Base-by-base conservation (phyloP, 441 rosid species). In the Kokia cookei region DNA sequence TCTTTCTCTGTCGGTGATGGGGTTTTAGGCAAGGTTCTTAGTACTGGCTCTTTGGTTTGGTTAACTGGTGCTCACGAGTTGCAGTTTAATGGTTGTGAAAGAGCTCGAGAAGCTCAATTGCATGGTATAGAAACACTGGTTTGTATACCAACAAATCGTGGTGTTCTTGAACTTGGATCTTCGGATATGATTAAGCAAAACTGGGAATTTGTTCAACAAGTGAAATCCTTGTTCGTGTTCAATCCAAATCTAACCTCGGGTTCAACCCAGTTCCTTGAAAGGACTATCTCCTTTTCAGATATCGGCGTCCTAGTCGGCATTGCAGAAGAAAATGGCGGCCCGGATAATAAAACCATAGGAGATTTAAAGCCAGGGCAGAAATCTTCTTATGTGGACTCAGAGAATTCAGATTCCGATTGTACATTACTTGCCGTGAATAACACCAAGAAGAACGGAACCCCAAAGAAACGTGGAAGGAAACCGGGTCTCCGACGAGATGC, bases 151-250 rank as follows among this genome's bases (percentile, higher is more conserved):
- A 81, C 85, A 11, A 74, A 75, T 5, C 47, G 75, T 37, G 92
- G 97, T 7, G 91, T 90, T 65, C 83, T 92, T 60, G 97, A 92
- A 74, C 77, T 92, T 65, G 96, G 91, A 14, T 90, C 97, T 2
- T 62, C 81, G 4, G 84, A 80, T 59, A 51, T 81, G 11, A 78
- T 88, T 76, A 67, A 72, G 22, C 87, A 88, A 64, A 86, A 86
- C 35, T 86, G 91, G 91, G 81, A 82, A 26, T 62, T 89, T 3
- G 78, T 86, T 19, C 85, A 88, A 12, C 87, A 80, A 42, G 89
- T 82, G 50, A 85, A 82, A 45, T 81, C 90, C 7, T 74, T 91
- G 8, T 91, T 92, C 60, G 87, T 79, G 2, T 86, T 92, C 0
- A 86, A 79, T 65, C 79, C 75, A 1, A 70, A 40, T 5, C 67